phyloP scores from a whole-genome alignment of 1,284 basidiomycete species.

The Melampsora allii-populina region DNA sequence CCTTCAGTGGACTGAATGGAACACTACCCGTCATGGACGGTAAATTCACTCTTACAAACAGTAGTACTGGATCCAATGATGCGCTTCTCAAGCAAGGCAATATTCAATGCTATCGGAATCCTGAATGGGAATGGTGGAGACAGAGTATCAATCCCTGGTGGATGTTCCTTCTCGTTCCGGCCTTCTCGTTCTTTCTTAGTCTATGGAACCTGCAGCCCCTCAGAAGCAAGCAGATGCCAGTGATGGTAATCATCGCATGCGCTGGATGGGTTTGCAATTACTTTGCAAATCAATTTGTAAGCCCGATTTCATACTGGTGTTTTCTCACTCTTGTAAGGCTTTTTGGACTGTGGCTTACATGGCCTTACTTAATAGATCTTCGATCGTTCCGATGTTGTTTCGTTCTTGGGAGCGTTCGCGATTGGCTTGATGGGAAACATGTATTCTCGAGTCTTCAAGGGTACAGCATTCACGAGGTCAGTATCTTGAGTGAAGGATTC shows the following conservation, averaged over 20 bases:
- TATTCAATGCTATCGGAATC: slow-evolving; percentile 65
- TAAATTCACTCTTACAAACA: slow-evolving; percentile 70
- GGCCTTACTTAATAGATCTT: slow-evolving; percentile 62
- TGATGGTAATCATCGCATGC: slow-evolving; percentile 83
- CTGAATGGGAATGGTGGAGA: slow-evolving; percentile 68
- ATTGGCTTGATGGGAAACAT: slow-evolving; percentile 76
- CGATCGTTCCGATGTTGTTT: slow-evolving; percentile 76
- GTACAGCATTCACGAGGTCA: slow-evolving; percentile 84
- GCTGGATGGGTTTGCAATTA: slow-evolving; percentile 62
- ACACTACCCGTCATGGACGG: slow-evolving; percentile 62
- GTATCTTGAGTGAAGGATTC: slow-evolving; percentile 71
- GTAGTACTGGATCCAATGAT: slow-evolving; percentile 53
- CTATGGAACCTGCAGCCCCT: slow-evolving; percentile 73
- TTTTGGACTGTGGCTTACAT: slow-evolving; percentile 71
- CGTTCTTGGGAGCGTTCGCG: slow-evolving; percentile 79
- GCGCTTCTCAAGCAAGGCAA: slow-evolving; percentile 50
- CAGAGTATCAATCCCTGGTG: slow-evolving; percentile 73
- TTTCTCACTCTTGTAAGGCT: slow-evolving; percentile 56
- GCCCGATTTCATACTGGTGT: not conserved
- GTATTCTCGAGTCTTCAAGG: slow-evolving; percentile 79
- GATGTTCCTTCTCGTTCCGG: slow-evolving; percentile 71
- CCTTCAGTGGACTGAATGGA: slow-evolving; percentile 64
- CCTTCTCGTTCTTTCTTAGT: slow-evolving; percentile 71
- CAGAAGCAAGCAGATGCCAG: slow-evolving; percentile 65
- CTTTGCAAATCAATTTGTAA: slow-evolving; percentile 49